Base-by-base conservation (phyloP, 2,329 filamentous ascomycete genomes). In the Diplodia sapinea region DNA sequence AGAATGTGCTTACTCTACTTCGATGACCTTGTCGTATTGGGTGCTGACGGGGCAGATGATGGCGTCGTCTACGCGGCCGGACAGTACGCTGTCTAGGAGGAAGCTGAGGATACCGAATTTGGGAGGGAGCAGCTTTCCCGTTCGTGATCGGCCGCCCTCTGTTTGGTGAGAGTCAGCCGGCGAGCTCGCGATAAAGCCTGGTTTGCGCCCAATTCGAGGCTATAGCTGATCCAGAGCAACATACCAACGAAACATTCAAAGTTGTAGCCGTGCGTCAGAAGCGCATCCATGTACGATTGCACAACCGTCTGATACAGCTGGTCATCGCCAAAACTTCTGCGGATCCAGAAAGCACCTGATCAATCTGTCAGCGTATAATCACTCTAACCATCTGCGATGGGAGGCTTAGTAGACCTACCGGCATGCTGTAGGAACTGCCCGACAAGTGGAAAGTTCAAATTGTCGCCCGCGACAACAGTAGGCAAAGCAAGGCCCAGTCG, bases 21-120 rank as follows among this genome's bases (percentile, higher is more conserved):
- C 95, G 69, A 99, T 96, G 67, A 99, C 95, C 76, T 98, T 99
- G 83, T 99, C 95, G 76, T 99, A 99, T 77, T 99, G 95, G 0
- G 94, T 97, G 78, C 92, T 96, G 55, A 99, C 95, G 0, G 95
- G 95, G 73, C 94, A 97, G 64, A 99, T 93, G 51, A 97, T 91
- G 38, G 93, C 90, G 78, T 99, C 95, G 56, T 96, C 85, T 0
- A 97, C 93, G 7, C 94, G 87, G 0, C 94, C 93, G 0, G 92
- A 96, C 6, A 97, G 82, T 15, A 99, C 85, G 72, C 93, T 96
- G 72, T 99, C 95, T 20, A 99, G 82, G 49, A 98, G 87, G 73
- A 97, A 99, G 74, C 88, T 92, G 33, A 99, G 82, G 68, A 99
- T 97, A 11, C 95, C 95, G 71, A 98, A 98, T 75, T 98, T 98